Conservation (phyloP, 2,329 filamentous ascomycete genomes). For the Apiospora rasikravindrae region DNA sequence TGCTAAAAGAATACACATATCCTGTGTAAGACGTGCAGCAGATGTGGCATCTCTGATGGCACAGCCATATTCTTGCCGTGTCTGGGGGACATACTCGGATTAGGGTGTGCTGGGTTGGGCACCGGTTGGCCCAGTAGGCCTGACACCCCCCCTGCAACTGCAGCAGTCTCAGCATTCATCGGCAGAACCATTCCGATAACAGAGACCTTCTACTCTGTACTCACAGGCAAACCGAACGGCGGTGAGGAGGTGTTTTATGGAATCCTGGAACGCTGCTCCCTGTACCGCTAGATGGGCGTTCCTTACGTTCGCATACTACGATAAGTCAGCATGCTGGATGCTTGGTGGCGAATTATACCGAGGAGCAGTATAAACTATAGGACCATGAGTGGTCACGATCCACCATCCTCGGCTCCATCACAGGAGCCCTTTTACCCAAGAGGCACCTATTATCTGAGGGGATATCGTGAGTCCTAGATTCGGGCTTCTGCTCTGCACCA, state of each 20-base stretch:
- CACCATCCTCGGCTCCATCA: not conserved
- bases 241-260: too few species aligned
- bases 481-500: not conserved
- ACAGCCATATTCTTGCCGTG: not conserved
- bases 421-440: not conserved
- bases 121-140: not conserved
- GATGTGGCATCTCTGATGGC: not conserved
- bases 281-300: too few species aligned
- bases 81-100: not conserved
- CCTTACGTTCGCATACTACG: not conserved
- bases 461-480: not conserved
- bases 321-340: not conserved
- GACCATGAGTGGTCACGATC: not conserved
- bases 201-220: not conserved
- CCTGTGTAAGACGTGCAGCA: not conserved
- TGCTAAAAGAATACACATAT: not conserved
- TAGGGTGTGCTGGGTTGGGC: not conserved
- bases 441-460: not conserved
- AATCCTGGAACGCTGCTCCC: too few species aligned
- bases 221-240: too few species aligned
- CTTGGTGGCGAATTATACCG: not conserved
- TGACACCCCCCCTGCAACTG: too few species aligned
- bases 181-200: not conserved
- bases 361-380: not conserved
- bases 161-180: not conserved